Conservation (phyloP, 768 basidiomycete species). For the Mrakia gelida region DNA sequence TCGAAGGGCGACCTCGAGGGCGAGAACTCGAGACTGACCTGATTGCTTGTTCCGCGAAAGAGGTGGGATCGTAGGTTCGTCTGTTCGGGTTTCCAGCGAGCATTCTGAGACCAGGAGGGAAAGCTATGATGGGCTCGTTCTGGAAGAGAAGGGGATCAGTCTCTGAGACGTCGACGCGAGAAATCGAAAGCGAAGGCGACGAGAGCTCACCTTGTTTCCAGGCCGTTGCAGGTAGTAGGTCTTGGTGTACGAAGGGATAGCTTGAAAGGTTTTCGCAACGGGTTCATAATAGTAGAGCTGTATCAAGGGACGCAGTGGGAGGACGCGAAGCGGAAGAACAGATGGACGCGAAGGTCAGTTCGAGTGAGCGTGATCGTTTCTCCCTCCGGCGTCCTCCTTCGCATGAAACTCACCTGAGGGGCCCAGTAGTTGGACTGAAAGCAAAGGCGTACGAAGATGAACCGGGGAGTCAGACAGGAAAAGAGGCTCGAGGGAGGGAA, state of each 20-base stretch:
- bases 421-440: conserved; percentile 43
- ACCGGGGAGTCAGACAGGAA: not conserved
- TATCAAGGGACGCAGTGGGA: too few relatives aligned
- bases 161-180: too few relatives aligned
- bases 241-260: conserved; percentile 38
- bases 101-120: conserved; percentile 47
- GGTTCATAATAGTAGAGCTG: conserved; percentile 45
- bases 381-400: not conserved
- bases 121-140: conserved; percentile 43
- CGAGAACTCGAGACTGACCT: conserved; percentile 45
- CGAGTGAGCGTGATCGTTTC: too few relatives aligned
- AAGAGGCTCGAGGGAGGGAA: not conserved
- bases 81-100: conserved; percentile 47
- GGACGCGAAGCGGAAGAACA: too few relatives aligned
- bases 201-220: conserved; percentile 17
- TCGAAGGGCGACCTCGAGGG: too few relatives aligned
- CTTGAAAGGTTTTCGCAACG: conserved; percentile 37
- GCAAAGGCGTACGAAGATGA: not conserved
- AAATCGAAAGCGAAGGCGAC: too few relatives aligned
- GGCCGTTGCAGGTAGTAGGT: conserved; percentile 35
- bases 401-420: conserved; percentile 1
- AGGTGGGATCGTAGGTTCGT: conserved; percentile 51
- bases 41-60: conserved; percentile 46
- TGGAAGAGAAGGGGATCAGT: not conserved
- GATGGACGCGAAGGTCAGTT: not conserved